Percentiles rank a stretch among this genome's conserved stretches.
These are phyloP conservation scores for Circinella minor DNA, from an alignment of 371 early-diverging fungal species.

Conservation along the genomic window DNA sequence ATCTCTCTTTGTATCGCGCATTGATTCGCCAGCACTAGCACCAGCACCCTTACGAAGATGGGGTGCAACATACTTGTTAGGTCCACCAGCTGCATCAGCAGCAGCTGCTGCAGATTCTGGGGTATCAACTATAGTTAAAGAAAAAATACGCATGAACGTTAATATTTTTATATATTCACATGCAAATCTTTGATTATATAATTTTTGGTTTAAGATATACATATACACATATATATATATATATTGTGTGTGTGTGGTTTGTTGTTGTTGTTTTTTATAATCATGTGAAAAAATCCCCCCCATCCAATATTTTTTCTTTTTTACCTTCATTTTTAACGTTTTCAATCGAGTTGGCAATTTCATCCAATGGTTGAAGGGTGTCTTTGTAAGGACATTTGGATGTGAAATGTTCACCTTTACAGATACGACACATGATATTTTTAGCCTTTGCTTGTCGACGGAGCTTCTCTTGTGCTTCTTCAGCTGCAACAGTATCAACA, in stretches of 20 bases:
- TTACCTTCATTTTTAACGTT: conserved; percentile 43
- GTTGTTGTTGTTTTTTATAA: background rate
- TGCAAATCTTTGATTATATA: background rate
- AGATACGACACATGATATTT: conserved; percentile 94
- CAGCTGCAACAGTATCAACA: conserved; percentile 58
- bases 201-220: background rate
- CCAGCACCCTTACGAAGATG: conserved; percentile 70
- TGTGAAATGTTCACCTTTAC: conserved; percentile 97
- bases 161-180: background rate
- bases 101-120: conserved; percentile 28
- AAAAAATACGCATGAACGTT: no score
- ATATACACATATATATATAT: background rate
- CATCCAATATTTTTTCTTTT: conserved; percentile 9
- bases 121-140: conserved; percentile 4
- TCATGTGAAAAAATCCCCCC: background rate
- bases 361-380: conserved; percentile 78
- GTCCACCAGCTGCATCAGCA: conserved; percentile 41
- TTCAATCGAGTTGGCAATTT: conserved; percentile 53
- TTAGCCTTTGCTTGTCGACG: conserved; percentile 62
- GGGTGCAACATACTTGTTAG: conserved; percentile 85
- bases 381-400: conserved; percentile 98
- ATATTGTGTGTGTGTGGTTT: no score
- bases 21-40: conserved; percentile 50
- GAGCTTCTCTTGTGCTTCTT: conserved; percentile 55
- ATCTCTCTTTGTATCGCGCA: conserved; percentile 72